Evolutionary conservation across 2,329 filamentous ascomycete genomes (phyloP).

Genomic region (Penicillium sp.): DNA sequence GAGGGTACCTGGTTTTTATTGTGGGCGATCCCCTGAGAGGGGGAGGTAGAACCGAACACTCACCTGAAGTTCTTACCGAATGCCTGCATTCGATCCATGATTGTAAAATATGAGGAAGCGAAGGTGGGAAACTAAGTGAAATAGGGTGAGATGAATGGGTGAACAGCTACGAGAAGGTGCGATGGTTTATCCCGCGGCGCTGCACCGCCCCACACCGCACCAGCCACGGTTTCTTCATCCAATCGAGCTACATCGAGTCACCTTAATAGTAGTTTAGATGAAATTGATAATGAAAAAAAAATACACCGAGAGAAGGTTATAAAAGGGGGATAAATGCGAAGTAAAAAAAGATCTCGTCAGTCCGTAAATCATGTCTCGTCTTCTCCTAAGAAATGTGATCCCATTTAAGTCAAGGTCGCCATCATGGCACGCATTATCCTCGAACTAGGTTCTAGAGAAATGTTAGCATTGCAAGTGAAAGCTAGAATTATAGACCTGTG

Average conservation of each 20-base stretch:
- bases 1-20: constrained; percentile 5
- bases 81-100: constrained; percentile 69
- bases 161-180: constrained; percentile 15
- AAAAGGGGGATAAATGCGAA: not conserved
- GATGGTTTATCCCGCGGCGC: constrained; percentile 17
- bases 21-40: not conserved
- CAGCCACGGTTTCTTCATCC: constrained; percentile 26
- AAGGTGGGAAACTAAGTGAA: not conserved
- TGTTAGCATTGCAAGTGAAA: constrained; percentile 14
- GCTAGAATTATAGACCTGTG: too few relatives aligned
- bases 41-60: constrained; percentile 25
- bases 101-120: constrained; percentile 9
- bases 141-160: constrained; percentile 10
- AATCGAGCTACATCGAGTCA: not conserved
- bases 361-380: not conserved
- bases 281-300: constrained; percentile 8
- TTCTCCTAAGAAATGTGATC: not conserved
- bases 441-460: constrained; percentile 60
- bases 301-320: constrained; percentile 5
- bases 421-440: constrained; percentile 68
- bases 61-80: constrained; percentile 72
- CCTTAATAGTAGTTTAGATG: not conserved
- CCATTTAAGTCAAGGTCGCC: constrained; percentile 60
- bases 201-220: constrained; percentile 28
- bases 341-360: constrained; percentile 4